Evolutionary conservation across 192 early-diverging fungal genomes (phyloP).

Genomic region (Ramicandelaber brevisporus): DNA sequence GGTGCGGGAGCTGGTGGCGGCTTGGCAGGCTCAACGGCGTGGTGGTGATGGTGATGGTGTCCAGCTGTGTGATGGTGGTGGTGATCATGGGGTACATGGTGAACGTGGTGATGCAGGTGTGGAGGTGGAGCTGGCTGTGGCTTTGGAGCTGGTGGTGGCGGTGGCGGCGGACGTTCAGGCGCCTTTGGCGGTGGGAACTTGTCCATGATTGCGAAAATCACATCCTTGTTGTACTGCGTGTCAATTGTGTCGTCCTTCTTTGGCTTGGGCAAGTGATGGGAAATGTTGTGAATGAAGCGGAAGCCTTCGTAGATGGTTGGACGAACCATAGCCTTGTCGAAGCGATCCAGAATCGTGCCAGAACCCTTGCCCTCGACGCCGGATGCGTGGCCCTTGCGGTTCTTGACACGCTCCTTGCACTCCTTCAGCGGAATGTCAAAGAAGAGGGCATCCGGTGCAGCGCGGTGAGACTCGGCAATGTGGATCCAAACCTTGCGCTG

Average conservation of each 20-base stretch:
- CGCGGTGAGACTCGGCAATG: slow-evolving; percentile 25
- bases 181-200: slow-evolving; percentile 19
- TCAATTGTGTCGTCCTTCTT: slow-evolving; percentile 18
- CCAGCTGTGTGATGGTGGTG: background rate
- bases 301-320: slow-evolving; percentile 21
- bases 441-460: slow-evolving; percentile 35
- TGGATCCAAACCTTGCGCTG: slow-evolving; percentile 48
- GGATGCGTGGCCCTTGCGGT: slow-evolving; percentile 36
- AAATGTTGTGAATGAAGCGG: slow-evolving; percentile 20
- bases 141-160: slow-evolving; percentile 2
- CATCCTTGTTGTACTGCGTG: slow-evolving; percentile 14
- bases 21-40: background rate
- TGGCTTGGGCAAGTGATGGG: slow-evolving; percentile 13
- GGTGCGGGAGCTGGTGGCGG: background rate
- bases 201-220: slow-evolving; percentile 14
- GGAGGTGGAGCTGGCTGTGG: too few relatives aligned
- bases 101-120: too few relatives aligned
- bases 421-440: slow-evolving; percentile 30
- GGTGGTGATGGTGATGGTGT: background rate
- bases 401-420: slow-evolving; percentile 34
- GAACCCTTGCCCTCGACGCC: slow-evolving; percentile 38
- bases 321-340: slow-evolving; percentile 17
- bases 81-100: background rate
- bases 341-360: slow-evolving; percentile 29
- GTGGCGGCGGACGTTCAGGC: slow-evolving; percentile 10